phyloP scores from a whole-genome alignment of 108 stramenopile species.

The Skeletonema menzelii region DNA sequence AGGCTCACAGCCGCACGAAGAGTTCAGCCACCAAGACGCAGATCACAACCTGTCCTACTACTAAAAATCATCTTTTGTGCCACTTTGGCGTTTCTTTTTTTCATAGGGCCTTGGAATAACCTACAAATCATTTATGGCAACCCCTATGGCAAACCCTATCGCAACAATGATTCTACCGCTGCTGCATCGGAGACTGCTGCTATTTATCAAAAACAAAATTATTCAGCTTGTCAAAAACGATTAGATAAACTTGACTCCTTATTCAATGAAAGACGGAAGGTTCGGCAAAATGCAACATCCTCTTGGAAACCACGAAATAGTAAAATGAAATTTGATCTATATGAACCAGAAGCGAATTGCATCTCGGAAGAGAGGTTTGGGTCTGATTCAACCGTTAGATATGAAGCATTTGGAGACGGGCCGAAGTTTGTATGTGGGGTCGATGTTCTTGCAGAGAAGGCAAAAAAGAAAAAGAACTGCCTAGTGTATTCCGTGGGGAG shows the following conservation, averaged over 20 bases:
- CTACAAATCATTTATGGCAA: neutral
- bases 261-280: neutral
- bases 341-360: slow-evolving; percentile 37
- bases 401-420: slow-evolving; percentile 35
- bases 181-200: neutral
- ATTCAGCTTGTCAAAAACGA: neutral
- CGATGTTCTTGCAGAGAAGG: slow-evolving; percentile 24
- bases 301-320: neutral
- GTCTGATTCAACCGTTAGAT: neutral
- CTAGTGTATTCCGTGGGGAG: slow-evolving; percentile 41
- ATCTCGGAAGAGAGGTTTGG: slow-evolving; percentile 40
- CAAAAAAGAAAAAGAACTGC: slow-evolving; percentile 16
- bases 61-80: neutral
- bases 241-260: neutral
- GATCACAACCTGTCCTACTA: neutral
- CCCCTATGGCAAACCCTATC: neutral
- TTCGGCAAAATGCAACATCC: neutral
- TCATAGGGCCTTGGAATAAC: neutral
- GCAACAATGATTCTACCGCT: neutral
- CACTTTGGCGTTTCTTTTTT: neutral
- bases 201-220: neutral
- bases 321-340: slow-evolving; percentile 12
- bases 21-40: neutral
- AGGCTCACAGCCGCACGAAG: neutral
- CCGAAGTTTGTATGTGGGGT: slow-evolving; percentile 42